Evolutionary conservation across 192 early-diverging fungal species (phyloP).

Genomic region (Glomus cerebriforme): DNA sequence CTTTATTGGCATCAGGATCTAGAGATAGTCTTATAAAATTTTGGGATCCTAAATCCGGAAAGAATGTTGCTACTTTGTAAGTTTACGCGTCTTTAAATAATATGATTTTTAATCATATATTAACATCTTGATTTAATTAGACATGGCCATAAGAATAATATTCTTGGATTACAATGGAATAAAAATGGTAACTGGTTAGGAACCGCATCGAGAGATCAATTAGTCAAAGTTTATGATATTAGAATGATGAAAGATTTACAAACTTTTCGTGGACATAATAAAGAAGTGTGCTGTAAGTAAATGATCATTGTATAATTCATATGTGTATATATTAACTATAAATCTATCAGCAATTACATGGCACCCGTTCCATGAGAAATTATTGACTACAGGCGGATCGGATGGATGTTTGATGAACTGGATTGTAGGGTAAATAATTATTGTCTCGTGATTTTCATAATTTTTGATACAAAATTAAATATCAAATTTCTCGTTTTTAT

Average conservation of each 20-base stretch:
- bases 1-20: slow-evolving; percentile 88
- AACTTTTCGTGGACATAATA: slow-evolving; percentile 82
- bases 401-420: slow-evolving; percentile 87
- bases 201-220: slow-evolving; percentile 86
- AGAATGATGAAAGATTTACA: slow-evolving; percentile 90
- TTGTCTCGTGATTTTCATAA: slow-evolving; percentile 30
- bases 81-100: slow-evolving; percentile 3
- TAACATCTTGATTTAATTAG: slow-evolving; percentile 39
- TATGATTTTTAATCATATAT: background rate
- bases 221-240: slow-evolving; percentile 94
- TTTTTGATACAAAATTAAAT: background rate
- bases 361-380: slow-evolving; percentile 92
- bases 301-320: background rate
- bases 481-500: background rate
- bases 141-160: slow-evolving; percentile 92
- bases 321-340: background rate
- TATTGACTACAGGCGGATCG: slow-evolving; percentile 90
- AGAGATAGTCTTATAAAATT: slow-evolving; percentile 96
- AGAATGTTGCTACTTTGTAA: slow-evolving; percentile 82
- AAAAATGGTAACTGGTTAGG: slow-evolving; percentile 96
- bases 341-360: slow-evolving; percentile 72
- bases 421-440: slow-evolving; percentile 72
- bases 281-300: slow-evolving; percentile 80
- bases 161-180: slow-evolving; percentile 92
- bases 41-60: slow-evolving; percentile 95